Base-by-base conservation (phyloP, 2,329 filamentous ascomycete genomes). In the Calonectria pseudoturangicola region DNA sequence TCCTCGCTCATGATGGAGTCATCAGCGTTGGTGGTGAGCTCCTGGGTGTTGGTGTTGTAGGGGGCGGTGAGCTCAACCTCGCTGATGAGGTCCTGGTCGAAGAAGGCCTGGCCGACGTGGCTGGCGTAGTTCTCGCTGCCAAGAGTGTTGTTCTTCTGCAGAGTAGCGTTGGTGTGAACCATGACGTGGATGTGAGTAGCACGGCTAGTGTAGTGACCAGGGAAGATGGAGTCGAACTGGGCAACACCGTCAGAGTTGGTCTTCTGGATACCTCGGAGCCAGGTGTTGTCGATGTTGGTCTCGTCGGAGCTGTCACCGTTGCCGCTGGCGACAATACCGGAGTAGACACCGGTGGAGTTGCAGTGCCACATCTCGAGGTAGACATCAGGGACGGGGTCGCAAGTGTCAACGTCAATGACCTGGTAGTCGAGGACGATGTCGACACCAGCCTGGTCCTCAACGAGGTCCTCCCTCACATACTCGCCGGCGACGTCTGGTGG, bases 61-160 rank as follows among this genome's bases (percentile, higher is more conserved):
- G 90, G 90, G 2, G 82, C 77, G 0, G 83, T 83, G 21, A 82
- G 78, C 71, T 91, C 89, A 58, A 92, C 89, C 27, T 84, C 79
- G 5, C 81, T 73, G 72, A 91, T 87, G 41, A 93, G 87, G 67
- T 86, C 85, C 77, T 92, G 88, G 81, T 92, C 90, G 79, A 92
- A 90, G 84, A 91, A 93, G 68, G 91, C 82, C 81, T 93, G 91
- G n/a, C 91, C 91, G 36, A 93, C 87, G 81, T 93, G 90, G 10
- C 89, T 88, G 66, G 90, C 86, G 41, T 82, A 83, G 51, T 80
- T 81, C 0, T 82, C 79, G 36, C 79, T 81, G 25, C 81, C 80
- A 5, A 85, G 80, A 0, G 84, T 85, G 41, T 80, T 73, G 75
- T 85, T 85, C 39, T 76, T 58, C 18, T 80, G 74, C 4, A 81